Evolutionary conservation across 75 land plant species (phyloP), one percentile per base, ranked within the genome.

Genomic region (Cunninghamia lanceolata): DNA sequence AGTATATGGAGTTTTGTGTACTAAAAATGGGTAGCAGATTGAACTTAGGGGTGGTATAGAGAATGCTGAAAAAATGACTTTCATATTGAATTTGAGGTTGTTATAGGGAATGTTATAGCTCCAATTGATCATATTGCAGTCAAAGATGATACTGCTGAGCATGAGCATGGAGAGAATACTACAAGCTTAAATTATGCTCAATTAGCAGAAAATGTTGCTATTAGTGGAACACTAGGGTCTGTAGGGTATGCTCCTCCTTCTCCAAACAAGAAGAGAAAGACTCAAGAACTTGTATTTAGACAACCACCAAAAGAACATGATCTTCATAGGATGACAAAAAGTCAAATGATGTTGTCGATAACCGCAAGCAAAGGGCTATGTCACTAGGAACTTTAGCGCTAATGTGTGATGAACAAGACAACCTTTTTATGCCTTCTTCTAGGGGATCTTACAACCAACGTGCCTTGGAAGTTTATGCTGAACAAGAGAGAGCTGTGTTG

Each of bases 371-470:
- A 53, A 92, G 95, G 89, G 93, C 96, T 0, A 93, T 98, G 99
- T 98, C 99, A 75, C 99, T 99, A 77, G 98, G 95, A 84, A 98
- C 99, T 17, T 86, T 98, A 83, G 99, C 99, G 34, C 87, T 98
- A 77, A 95, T 98, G 99, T 98, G 99, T 84, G 99, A 98, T 89
- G 99, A 98, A 86, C 92, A 94, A 88, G 99, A 96, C 83, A 90
- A 94, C 46, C 89, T 96, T 74, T 93, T 98, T 85, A 91, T 93
- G 91, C 92, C 92, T 34, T 59, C 93, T 70, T 71, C 91, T 30
- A 88, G 87, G 42, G 76, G 83, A 75, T 80, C 85, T 52, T 11
- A 85, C 54, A 85, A 84, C 47, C 89, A 90, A 73, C 90, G 71
- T 43, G 59, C 84, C 28, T 59, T 94, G 32, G 94, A 92, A 46